These are phyloP conservation scores for Dothidotthia symphoricarpi DNA, from an alignment of 2,329 filamentous ascomycete species.

Conservation along the genomic window DNA sequence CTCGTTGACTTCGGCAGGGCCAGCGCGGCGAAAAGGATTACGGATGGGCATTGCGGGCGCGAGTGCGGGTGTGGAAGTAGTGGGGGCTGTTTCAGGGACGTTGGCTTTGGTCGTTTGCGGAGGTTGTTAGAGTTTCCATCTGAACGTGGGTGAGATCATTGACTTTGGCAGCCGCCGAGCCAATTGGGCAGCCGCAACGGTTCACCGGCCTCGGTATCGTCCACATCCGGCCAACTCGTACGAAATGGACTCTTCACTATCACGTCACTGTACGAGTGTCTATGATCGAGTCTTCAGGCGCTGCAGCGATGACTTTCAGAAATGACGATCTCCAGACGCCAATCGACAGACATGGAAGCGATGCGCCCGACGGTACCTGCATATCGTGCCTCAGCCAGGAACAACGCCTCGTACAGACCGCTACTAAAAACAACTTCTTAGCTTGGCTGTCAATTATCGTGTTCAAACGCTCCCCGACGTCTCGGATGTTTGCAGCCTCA, in stretches of 20 bases:
- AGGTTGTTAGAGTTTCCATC: not conserved
- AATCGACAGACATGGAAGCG: no score
- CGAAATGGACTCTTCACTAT: no score
- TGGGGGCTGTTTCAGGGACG: slow-evolving; percentile 19
- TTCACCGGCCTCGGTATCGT: no score
- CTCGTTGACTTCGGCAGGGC: slow-evolving; percentile 34
- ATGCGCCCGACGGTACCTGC: not conserved
- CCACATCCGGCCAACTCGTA: no score
- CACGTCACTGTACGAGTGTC: no score
- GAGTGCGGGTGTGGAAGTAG: slow-evolving; percentile 3
- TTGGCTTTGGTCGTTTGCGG: slow-evolving; percentile 14
- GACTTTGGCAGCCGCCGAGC: no score
- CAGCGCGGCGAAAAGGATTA: slow-evolving; percentile 43
- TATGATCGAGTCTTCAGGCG: not conserved
- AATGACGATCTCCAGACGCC: no score
- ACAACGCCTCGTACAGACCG: slow-evolving; percentile 12
- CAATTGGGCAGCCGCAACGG: no score
- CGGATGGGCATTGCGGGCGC: slow-evolving; percentile 41
- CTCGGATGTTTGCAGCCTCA: slow-evolving; percentile 14
- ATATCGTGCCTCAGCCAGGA: slow-evolving; percentile 18
- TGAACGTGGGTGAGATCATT: no score
- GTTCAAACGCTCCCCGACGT: slow-evolving; percentile 5
- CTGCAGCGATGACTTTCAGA: no score
- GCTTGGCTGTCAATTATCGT: slow-evolving; percentile 15
- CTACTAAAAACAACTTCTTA: slow-evolving; percentile 18